Percentiles rank a stretch among this genome's conserved stretches.
Conservation (phyloP, 345 rosid species). For the Citrus medica region DNA sequence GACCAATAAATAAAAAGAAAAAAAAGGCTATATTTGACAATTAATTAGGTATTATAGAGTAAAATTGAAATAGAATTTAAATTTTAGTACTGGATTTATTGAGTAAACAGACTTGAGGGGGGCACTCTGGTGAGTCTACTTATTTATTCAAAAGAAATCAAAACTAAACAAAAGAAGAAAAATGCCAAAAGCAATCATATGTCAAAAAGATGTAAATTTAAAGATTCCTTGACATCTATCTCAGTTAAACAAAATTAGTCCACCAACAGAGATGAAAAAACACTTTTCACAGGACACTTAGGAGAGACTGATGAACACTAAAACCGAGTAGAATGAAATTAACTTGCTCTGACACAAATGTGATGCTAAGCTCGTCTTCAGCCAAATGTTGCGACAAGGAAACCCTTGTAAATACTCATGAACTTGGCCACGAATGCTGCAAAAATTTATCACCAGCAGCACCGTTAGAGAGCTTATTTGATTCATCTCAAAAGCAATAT, state of each 20-base stretch:
- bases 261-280: neutral
- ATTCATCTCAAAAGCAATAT: neutral
- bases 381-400: conserved; percentile 80
- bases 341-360: conserved; percentile 1
- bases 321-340: neutral
- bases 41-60: no score
- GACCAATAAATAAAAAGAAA: no score
- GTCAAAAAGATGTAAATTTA: no score
- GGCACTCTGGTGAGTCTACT: no score
- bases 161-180: no score
- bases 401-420: conserved; percentile 87
- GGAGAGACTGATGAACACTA: neutral
- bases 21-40: no score
- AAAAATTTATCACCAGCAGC: conserved; percentile 3
- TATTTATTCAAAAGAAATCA: no score
- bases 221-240: neutral
- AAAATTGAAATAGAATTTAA: no score
- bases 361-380: conserved; percentile 25
- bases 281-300: neutral
- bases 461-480: neutral
- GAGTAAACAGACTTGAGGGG: no score
- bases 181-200: no score
- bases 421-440: conserved; percentile 95
- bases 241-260: neutral
- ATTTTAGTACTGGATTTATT: no score